phyloP scores from a whole-genome alignment of 2,329 filamentous ascomycete genomes.

The Mollisia scopiformis region DNA sequence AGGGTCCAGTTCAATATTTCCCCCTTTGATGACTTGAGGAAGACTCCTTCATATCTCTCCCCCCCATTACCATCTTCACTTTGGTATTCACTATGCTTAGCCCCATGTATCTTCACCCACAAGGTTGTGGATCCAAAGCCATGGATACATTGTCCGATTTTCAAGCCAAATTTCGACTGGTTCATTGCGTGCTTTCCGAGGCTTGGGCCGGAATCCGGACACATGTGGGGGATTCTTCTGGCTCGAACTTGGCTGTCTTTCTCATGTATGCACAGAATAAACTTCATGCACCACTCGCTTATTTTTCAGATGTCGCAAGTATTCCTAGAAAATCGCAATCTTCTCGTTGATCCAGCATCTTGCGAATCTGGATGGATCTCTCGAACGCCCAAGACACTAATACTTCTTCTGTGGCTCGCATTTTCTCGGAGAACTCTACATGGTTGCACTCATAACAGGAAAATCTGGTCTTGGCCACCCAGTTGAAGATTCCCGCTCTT shows the following conservation, averaged over 20 bases:
- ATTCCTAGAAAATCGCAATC: neutral
- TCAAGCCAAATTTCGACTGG: neutral
- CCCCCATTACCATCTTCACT: too few species aligned
- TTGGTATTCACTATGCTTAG: too few species aligned
- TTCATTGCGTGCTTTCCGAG: neutral
- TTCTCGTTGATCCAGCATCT: neutral
- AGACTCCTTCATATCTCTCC: neutral
- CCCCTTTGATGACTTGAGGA: neutral
- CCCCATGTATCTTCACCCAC: neutral
- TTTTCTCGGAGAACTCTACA: too few species aligned
- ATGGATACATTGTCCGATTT: neutral
- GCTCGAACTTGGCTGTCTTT: too few species aligned
- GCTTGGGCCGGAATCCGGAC: neutral
- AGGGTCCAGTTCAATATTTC: too few species aligned
- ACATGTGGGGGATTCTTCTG: neutral
- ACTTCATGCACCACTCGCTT: too few species aligned
- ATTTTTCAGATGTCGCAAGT: neutral
- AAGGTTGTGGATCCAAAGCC: neutral
- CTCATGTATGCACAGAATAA: neutral
- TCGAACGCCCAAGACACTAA: neutral
- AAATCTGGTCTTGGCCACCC: neutral
- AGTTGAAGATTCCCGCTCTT: too few species aligned
- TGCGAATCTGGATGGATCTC: neutral
- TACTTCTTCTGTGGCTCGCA: neutral
- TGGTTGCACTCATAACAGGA: too few species aligned